These are phyloP conservation scores for Fusarium nisikadoi DNA, from an alignment of 2,329 filamentous ascomycete species.

Conservation along the genomic window DNA sequence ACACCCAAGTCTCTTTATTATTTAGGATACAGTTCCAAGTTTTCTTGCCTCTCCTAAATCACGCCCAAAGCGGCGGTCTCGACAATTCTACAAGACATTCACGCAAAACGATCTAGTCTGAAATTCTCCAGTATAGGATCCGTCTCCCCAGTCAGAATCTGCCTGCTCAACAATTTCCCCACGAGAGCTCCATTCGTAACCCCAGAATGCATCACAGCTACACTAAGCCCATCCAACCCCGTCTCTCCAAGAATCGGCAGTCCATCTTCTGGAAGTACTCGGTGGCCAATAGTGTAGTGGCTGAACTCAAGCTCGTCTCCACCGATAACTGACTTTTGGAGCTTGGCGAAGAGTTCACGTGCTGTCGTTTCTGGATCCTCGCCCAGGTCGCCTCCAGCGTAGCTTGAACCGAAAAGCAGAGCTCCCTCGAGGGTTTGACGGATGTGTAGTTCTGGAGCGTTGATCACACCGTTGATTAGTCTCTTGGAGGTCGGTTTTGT, in stretches of 20 bases:
- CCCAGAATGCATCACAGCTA: constrained; percentile 28
- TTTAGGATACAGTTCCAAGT: too few species aligned
- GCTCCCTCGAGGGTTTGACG: constrained; percentile 12
- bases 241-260: constrained; percentile 21
- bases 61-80: too few species aligned
- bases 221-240: not conserved
- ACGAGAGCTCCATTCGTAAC: constrained; percentile 25
- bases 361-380: constrained; percentile 19
- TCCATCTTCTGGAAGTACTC: constrained; percentile 3
- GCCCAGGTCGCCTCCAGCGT: not conserved
- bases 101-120: not conserved
- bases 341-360: constrained; percentile 1
- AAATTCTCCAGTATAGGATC: not conserved
- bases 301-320: constrained; percentile 11
- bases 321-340: not conserved
- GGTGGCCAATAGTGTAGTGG: constrained; percentile 13
- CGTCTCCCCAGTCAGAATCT: not conserved
- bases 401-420: constrained; percentile 2
- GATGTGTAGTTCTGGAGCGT: constrained; percentile 9
- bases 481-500: constrained; percentile 4
- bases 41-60: too few species aligned
- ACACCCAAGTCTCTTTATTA: too few species aligned
- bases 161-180: constrained; percentile 9
- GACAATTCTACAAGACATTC: not conserved
- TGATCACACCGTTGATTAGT: not conserved